Conservation (phyloP, 495 filamentous ascomycete genomes). For the Pyrenula aspistea region DNA sequence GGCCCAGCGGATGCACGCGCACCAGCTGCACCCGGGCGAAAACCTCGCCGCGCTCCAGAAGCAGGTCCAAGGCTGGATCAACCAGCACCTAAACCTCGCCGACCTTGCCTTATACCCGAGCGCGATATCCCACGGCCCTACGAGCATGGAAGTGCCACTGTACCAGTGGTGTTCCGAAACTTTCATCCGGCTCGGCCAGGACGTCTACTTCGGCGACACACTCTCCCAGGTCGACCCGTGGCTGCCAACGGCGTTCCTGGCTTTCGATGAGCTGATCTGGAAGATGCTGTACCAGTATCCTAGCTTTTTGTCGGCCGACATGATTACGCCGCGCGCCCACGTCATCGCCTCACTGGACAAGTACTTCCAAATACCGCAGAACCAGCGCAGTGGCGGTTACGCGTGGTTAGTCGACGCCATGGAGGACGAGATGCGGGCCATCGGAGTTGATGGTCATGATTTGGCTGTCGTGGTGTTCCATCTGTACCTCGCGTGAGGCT, state of each 20-base stretch:
- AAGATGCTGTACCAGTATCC: conserved; percentile 15
- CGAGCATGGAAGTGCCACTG: conserved; percentile 5
- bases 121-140: background rate
- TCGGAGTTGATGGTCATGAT: conserved; percentile 5
- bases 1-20: conserved; percentile 7
- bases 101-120: conserved; percentile 1
- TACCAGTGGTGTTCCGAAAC: conserved; percentile 9
- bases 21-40: conserved; percentile 11
- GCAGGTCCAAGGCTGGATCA: conserved; percentile 2
- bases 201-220: conserved; percentile 11
- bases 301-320: conserved; percentile 1
- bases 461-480: conserved; percentile 8
- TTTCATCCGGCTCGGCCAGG: conserved; percentile 8
- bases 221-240: conserved; percentile 10
- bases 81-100: background rate
- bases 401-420: conserved; percentile 11
- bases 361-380: conserved; percentile 11
- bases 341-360: conserved; percentile 6
- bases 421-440: conserved; percentile 12
- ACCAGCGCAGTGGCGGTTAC: conserved; percentile 1
- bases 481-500: conserved; percentile 7
- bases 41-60: conserved; percentile 2
- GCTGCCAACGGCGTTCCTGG: conserved; percentile 4
- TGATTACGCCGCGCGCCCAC: conserved; percentile 3
- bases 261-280: conserved; percentile 15